Evolutionary conservation across 1,284 basidiomycete species (phyloP), one percentile per base, ranked within the genome.

Genomic region (Naganishia cerealis): DNA sequence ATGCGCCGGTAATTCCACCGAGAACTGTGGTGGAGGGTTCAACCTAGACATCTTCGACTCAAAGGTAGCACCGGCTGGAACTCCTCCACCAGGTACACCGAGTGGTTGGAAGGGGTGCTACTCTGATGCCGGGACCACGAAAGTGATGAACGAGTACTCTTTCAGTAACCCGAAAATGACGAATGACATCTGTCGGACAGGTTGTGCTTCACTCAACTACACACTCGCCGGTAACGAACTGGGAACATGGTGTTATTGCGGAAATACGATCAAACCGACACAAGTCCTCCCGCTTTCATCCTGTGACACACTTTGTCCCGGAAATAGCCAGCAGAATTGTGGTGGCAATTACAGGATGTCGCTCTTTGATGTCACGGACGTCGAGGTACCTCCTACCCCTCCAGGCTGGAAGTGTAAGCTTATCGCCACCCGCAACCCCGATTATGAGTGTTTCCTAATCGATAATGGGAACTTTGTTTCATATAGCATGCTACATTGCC

Each of bases 291-390:
- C 59, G 8, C 26, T 40, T 8, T 58, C 54, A 8, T 63, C 59
- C 0, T 68, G 67, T 48, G 36, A 26, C n/a, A 68, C 67, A 21
- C 29, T 43, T 18, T 68, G 67, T 24, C 72, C 74, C 2, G 78
- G 78, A n/a, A 72, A 76, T 65, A 56, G 70, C 15, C 50, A 65
- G 1, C 61, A 75, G 53, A 71, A 65, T 10, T 78, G 77, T 62
- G 77, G 77, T 39, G 73, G 70, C 6, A 38, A 43, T 18, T 73
- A 73, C 67, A 55, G 40, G 50, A 52, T 63, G 39, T 42, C 61
- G 2, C 39, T 63, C 1, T 63, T 63, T n/a, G 61, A 63, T 42
- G 61, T 63, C 38, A 26, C 21, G 21, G 39, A 40, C 3, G 61
- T 54, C 26, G 46, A 18, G 4, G 61, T 63, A 54, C 50, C 61